Percentiles rank a stretch among this genome's conserved stretches.
Conservation (phyloP, 2,329 filamentous ascomycete genomes). For the Xylaria sp. region DNA sequence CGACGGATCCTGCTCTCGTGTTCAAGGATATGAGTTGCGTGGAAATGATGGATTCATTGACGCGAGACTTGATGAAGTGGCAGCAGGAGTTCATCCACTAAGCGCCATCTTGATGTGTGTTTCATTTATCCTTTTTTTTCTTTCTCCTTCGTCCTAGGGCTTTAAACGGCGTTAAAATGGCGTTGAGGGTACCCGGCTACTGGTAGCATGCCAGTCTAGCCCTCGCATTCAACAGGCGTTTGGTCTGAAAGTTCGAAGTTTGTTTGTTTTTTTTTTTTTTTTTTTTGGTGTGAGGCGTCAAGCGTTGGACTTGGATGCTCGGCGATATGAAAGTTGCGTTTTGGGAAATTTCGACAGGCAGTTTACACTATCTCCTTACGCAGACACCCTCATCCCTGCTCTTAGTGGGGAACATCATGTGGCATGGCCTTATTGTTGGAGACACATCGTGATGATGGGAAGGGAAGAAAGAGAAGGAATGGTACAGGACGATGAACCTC, state of each 20-base stretch:
- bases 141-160: not conserved
- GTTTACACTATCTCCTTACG: not conserved
- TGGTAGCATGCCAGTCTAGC: slow-evolving; percentile 38
- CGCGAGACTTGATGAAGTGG: slow-evolving; percentile 84
- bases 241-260: slow-evolving; percentile 24
- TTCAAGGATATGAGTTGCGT: slow-evolving; percentile 82
- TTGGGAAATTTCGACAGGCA: slow-evolving; percentile 2
- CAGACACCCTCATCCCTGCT: not conserved
- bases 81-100: slow-evolving; percentile 73
- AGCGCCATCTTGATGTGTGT: slow-evolving; percentile 36
- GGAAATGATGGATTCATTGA: slow-evolving; percentile 92
- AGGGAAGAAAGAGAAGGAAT: not conserved
- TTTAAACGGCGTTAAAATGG: slow-evolving; percentile 5
- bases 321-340: slow-evolving; percentile 5
- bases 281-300: too few relatives aligned
- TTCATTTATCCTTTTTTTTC: slow-evolving; percentile 7
- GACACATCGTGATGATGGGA: not conserved
- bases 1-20: slow-evolving; percentile 50
- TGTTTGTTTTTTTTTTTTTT: slow-evolving; percentile 17
- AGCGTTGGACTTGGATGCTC: slow-evolving; percentile 18
- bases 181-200: slow-evolving; percentile 36
- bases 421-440: not conserved
- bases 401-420: not conserved
- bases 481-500: not conserved
- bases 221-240: slow-evolving; percentile 44